Conservation (phyloP, 1,284 basidiomycete genomes). For the Phylloboletellus chloephorus region DNA sequence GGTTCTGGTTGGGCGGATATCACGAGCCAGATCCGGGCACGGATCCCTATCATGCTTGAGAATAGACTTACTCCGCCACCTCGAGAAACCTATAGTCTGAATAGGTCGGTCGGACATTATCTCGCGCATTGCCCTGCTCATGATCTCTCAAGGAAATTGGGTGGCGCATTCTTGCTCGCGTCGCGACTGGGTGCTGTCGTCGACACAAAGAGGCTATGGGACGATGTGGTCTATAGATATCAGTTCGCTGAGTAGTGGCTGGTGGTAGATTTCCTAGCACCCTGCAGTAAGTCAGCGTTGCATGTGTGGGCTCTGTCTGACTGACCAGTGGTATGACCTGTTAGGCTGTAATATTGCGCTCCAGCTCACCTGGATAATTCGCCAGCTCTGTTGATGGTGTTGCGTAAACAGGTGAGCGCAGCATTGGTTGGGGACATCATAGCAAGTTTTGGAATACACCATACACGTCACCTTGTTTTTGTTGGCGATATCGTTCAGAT, state of each 20-base stretch:
- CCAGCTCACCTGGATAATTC: conserved; percentile 5
- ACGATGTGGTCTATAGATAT: conserved; percentile 45
- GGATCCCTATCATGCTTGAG: conserved; percentile 89
- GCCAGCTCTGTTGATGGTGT: background rate
- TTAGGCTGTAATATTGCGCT: conserved; percentile 4
- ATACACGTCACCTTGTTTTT: background rate
- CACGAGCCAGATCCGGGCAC: conserved; percentile 67
- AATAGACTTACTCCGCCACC: conserved; percentile 91
- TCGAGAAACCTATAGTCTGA: conserved; percentile 90
- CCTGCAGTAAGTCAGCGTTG: conserved; percentile 6
- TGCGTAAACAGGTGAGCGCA: background rate
- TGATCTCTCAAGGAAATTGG: conserved; percentile 64
- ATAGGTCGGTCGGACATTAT: conserved; percentile 47
- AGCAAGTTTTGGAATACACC: background rate
- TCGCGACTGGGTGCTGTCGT: conserved; percentile 76
- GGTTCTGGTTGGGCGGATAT: conserved; percentile 62
- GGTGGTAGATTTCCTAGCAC: background rate
- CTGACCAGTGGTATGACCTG: background rate
- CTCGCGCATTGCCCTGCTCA: background rate
- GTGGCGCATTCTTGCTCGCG: conserved; percentile 90
- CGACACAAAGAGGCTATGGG: conserved; percentile 69
- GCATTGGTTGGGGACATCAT: background rate
- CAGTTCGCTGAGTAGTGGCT: conserved; percentile 13
- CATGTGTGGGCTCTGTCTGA: background rate
- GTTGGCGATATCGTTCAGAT: too few species aligned